Conservation (phyloP, 495 filamentous ascomycete species). For the Neurospora sp. region DNA sequence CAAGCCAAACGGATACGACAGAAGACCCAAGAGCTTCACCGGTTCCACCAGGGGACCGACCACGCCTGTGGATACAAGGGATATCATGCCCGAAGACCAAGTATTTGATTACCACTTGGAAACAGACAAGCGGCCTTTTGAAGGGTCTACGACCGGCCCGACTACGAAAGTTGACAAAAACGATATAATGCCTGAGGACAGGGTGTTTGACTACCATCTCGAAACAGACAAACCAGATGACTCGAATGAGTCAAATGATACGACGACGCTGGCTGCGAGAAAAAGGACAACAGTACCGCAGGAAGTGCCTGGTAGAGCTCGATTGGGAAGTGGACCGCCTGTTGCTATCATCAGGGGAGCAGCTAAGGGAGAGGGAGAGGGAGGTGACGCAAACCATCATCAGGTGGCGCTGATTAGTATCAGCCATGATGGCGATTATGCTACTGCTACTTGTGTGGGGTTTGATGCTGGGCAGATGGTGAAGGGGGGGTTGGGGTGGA, state of each 20-base stretch:
- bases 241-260: not conserved
- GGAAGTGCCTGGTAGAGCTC: not conserved
- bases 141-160: not conserved
- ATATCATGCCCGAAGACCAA: not conserved
- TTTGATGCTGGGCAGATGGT: slow-evolving; percentile 3
- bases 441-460: slow-evolving; percentile 22
- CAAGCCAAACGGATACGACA: not conserved
- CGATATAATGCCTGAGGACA: not conserved
- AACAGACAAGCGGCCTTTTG: not conserved
- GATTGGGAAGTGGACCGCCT: slow-evolving; percentile 6
- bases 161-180: not conserved
- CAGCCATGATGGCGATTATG: slow-evolving; percentile 28
- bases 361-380: not conserved
- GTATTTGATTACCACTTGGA: not conserved
- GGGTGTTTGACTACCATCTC: not conserved
- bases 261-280: not conserved
- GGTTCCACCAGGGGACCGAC: not conserved
- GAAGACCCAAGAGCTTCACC: not conserved
- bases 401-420: slow-evolving; percentile 25
- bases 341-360: slow-evolving; percentile 15
- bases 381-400: not conserved
- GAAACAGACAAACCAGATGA: not conserved
- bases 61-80: not conserved
- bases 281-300: not conserved
- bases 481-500: not conserved